phyloP scores from a whole-genome alignment of 352 stramenopile genomes.

The Phytophthora sojae region DNA sequence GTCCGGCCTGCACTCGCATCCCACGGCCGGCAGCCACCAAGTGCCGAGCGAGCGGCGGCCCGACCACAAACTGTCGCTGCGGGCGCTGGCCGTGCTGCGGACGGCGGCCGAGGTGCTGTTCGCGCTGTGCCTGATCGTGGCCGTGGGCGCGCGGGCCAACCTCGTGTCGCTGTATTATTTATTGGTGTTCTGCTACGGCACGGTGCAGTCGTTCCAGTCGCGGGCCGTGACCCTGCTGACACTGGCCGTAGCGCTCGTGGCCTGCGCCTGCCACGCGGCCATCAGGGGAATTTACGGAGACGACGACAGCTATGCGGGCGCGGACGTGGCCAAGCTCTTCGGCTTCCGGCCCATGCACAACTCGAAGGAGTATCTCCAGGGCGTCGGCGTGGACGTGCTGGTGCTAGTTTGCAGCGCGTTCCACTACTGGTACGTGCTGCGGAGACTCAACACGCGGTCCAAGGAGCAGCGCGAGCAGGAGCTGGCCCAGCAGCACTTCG shows the following conservation, averaged over 20 bases:
- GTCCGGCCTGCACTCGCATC: constrained; percentile 20
- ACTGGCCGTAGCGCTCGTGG: constrained; percentile 53
- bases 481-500: constrained; percentile 49
- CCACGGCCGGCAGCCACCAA: not conserved
- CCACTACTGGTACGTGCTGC: constrained; percentile 74
- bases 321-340: constrained; percentile 44
- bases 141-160: constrained; percentile 59
- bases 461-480: constrained; percentile 42
- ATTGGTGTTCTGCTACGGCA: constrained; percentile 68
- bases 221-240: constrained; percentile 49
- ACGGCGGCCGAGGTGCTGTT: constrained; percentile 45
- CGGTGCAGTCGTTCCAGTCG: constrained; percentile 74
- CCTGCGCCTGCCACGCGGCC: constrained; percentile 55
- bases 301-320: constrained; percentile 21
- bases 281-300: constrained; percentile 30
- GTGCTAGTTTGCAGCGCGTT: constrained; percentile 61
- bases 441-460: constrained; percentile 33
- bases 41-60: not conserved
- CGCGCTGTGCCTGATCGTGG: constrained; percentile 59
- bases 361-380: constrained; percentile 46
- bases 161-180: constrained; percentile 76
- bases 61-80: constrained; percentile 31
- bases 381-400: constrained; percentile 68
- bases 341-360: constrained; percentile 53
- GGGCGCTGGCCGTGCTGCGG: constrained; percentile 31